Conservation (phyloP, 164 flowering plant genomes). For the Houttuynia cordata region DNA sequence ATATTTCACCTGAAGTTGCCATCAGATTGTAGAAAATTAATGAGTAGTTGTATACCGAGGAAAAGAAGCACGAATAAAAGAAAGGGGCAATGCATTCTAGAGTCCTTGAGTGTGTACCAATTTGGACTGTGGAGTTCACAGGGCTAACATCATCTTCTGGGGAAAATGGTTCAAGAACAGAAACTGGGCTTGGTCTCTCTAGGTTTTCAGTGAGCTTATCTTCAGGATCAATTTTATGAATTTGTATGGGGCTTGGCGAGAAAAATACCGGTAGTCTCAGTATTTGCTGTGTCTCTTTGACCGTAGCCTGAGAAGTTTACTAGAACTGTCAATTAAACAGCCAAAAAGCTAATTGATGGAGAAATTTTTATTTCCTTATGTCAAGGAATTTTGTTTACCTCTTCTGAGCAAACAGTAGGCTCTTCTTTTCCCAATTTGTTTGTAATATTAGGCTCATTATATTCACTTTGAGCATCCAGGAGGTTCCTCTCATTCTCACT, state of each 20-base stretch:
- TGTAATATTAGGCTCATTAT: neutral
- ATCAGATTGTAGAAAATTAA: neutral
- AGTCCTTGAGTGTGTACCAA: constrained; percentile 25
- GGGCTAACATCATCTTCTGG: constrained; percentile 60
- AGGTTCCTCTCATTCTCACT: constrained; percentile 14
- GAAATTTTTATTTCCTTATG: neutral
- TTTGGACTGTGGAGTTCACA: constrained; percentile 17
- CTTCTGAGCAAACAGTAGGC: neutral
- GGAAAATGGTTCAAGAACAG: constrained; percentile 72
- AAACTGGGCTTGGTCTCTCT: constrained; percentile 74
- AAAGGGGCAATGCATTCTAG: neutral
- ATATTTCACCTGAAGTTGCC: constrained; percentile 28
- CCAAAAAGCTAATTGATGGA: neutral
- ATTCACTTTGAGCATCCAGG: constrained; percentile 8
- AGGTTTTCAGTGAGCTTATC: constrained; percentile 20
- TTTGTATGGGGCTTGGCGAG: constrained; percentile 20
- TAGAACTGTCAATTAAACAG: neutral
- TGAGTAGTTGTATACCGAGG: neutral
- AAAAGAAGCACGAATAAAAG: neutral
- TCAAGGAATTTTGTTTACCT: neutral
- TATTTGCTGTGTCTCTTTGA: constrained; percentile 16
- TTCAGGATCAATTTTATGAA: constrained; percentile 19
- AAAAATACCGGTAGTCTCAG: constrained; percentile 19
- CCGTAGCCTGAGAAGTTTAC: constrained; percentile 21
- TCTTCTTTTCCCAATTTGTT: neutral